Evolutionary conservation across 306 rosid species (phyloP), one percentile per base, ranked within the genome.

Genomic region (Sophora flavescens): DNA sequence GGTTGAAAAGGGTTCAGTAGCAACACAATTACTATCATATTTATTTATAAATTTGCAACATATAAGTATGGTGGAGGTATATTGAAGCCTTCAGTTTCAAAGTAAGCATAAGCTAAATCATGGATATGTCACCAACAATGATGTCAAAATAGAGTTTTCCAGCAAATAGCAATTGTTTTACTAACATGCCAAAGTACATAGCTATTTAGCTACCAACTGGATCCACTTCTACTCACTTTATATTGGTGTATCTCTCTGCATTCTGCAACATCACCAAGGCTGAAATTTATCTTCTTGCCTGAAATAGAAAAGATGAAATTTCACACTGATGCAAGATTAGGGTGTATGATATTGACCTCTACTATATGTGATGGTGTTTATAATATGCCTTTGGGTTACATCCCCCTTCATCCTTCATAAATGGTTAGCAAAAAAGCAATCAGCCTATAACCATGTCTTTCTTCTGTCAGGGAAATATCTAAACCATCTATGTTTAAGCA

Each of bases 71-170:
- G 17, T 8, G 60, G 4, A 68, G 10, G 36, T 15, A 68, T 2
- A 32, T n/a, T 48, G 12, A 3, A 13, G 59, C n/a, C 28, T 42
- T 8, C 30, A n/a, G 14, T 28, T 47, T 48, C 6, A 16, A 68
- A 28, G n/a, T 28, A 47, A 66, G 39, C 72, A 66, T 12, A 70
- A 70, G 50, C 50, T 52, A 52, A 70, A 70, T 35, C 63, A 52
- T 17, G 18, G 12, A 5, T 5, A 17, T 39, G 35, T n/a, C 38
- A 69, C 26, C 32, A 51, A 51, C 7, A 30, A 18, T 16, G 39
- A 33, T 9, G 39, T 10, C 48, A 69, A 22, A 14, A 22, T 17
- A 53, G 42, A 35, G 38, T 10, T 51, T 50, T 41, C 28, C 22
- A 14, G 45, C 61, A 33, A 51, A 32, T 56, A 52, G 12, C 38